Percentiles rank a stretch among this genome's conserved stretches.
Evolutionary conservation across 495 filamentous ascomycete species (phyloP).

Genomic region (Podospora pseudocomata): DNA sequence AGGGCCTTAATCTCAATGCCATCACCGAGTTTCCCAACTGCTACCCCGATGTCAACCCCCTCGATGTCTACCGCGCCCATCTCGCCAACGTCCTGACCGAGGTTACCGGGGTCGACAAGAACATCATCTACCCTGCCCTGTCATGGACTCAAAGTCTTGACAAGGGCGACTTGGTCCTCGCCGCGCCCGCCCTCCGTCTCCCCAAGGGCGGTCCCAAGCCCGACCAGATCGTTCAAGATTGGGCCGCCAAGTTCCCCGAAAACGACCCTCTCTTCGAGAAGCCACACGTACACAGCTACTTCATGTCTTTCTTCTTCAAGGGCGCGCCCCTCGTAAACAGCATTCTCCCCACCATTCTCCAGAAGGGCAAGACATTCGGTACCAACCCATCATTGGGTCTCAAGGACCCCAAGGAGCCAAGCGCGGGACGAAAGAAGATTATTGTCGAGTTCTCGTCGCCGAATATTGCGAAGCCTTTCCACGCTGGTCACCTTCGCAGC

Average conservation of each 20-base stretch:
- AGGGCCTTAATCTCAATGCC: conserved; percentile 38
- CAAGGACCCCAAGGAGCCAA: conserved; percentile 63
- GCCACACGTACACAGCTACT: conserved; percentile 59
- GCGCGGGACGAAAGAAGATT: conserved; percentile 66
- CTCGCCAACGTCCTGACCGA: conserved; percentile 69
- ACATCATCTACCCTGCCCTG: conserved; percentile 72
- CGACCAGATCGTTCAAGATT: conserved; percentile 63
- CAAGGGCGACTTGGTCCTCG: conserved; percentile 82
- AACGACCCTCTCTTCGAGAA: conserved; percentile 67
- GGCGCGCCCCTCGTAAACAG: conserved; percentile 53
- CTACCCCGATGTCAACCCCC: conserved; percentile 70
- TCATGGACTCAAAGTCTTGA: conserved; percentile 81
- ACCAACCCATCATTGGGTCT: conserved; percentile 62
- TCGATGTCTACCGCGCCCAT: conserved; percentile 84
- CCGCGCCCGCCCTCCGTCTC: conserved; percentile 73
- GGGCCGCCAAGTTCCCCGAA: conserved; percentile 65
- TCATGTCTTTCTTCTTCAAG: conserved; percentile 81
- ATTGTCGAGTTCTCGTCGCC: conserved; percentile 59
- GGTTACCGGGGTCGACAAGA: conserved; percentile 67
- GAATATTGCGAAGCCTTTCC: conserved; percentile 66
- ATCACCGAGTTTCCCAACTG: conserved; percentile 49
- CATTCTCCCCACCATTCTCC: conserved; percentile 62
- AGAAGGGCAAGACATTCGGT: conserved; percentile 60
- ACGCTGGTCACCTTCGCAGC: conserved; percentile 62
- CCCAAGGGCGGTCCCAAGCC: conserved; percentile 70